A percentile compares a stretch with the other conserved stretches of the same genome.
Conservation (phyloP, 1,284 basidiomycete species). For the Polyporus tsugae region DNA sequence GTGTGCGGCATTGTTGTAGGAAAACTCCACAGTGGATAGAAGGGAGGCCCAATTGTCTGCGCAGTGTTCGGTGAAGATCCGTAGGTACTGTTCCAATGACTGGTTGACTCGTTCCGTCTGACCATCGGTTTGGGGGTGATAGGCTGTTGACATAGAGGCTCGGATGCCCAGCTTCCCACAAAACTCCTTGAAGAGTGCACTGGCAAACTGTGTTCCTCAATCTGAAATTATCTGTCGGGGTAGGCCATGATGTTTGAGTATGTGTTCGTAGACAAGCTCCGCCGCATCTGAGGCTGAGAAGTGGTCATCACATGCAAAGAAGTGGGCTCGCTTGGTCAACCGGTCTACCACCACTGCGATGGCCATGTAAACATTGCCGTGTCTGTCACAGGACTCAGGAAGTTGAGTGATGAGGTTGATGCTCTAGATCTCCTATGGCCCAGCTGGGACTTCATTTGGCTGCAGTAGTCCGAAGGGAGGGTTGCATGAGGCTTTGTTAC, state of each 20-base stretch:
- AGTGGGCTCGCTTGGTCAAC: background rate
- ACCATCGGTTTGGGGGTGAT: conserved; percentile 43
- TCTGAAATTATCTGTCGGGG: conserved; percentile 46
- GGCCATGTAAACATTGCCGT: background rate
- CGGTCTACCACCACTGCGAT: background rate
- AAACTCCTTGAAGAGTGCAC: conserved; percentile 16
- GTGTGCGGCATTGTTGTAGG: conserved; percentile 3
- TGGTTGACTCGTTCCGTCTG: conserved; percentile 44
- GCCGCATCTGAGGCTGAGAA: background rate
- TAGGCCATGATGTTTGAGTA: conserved; percentile 33
- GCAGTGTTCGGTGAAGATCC: conserved; percentile 23
- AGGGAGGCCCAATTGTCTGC: conserved; percentile 14
- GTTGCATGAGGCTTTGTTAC: no score
- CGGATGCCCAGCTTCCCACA: conserved; percentile 20
- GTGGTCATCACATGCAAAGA: background rate
- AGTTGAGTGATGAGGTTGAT: background rate
- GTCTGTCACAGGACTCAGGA: background rate
- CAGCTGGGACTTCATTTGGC: no score
- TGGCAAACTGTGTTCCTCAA: conserved; percentile 46
- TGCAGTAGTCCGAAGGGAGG: no score
- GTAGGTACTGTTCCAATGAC: conserved; percentile 37
- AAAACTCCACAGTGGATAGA: conserved; percentile 6
- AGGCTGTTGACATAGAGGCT: conserved; percentile 34
- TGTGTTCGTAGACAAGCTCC: background rate
- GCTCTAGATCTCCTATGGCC: no score